Evolutionary conservation across 2,329 filamentous ascomycete species (phyloP).

Genomic region (Pseudocercospora musae): DNA sequence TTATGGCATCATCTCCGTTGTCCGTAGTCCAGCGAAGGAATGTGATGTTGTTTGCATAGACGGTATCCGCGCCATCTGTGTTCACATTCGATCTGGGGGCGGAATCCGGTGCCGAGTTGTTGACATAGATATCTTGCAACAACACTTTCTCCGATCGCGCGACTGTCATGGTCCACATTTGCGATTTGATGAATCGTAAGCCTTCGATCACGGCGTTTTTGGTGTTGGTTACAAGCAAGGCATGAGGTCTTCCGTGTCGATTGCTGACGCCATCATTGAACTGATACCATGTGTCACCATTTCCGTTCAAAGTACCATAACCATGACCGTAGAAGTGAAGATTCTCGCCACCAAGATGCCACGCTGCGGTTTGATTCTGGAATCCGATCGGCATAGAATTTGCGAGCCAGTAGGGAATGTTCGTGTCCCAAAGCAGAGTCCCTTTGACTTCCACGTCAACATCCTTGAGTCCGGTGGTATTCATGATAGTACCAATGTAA

Average conservation of each 20-base stretch:
- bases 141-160: slow-evolving; percentile 49
- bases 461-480: slow-evolving; percentile 47
- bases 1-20: slow-evolving; percentile 55
- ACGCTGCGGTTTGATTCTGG: slow-evolving; percentile 55
- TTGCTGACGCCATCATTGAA: slow-evolving; percentile 35
- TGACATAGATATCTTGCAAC: slow-evolving; percentile 53
- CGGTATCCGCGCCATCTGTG: slow-evolving; percentile 54
- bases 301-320: slow-evolving; percentile 55
- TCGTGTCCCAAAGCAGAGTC: slow-evolving; percentile 43
- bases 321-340: slow-evolving; percentile 51
- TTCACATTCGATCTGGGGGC: slow-evolving; percentile 28
- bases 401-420: slow-evolving; percentile 52
- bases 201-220: slow-evolving; percentile 49
- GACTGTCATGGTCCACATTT: slow-evolving; percentile 58
- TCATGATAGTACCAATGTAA: slow-evolving; percentile 47
- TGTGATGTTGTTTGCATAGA: slow-evolving; percentile 52
- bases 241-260: slow-evolving; percentile 45
- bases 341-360: slow-evolving; percentile 54
- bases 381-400: slow-evolving; percentile 52
- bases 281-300: slow-evolving; percentile 59
- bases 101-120: slow-evolving; percentile 41
- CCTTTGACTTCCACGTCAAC: slow-evolving; percentile 49
- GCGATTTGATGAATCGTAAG: slow-evolving; percentile 53
- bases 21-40: slow-evolving; percentile 52
- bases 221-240: slow-evolving; percentile 51